phyloP scores from a whole-genome alignment of 176 grass and related monocot genomes.

The Paspalum vaginatum region DNA sequence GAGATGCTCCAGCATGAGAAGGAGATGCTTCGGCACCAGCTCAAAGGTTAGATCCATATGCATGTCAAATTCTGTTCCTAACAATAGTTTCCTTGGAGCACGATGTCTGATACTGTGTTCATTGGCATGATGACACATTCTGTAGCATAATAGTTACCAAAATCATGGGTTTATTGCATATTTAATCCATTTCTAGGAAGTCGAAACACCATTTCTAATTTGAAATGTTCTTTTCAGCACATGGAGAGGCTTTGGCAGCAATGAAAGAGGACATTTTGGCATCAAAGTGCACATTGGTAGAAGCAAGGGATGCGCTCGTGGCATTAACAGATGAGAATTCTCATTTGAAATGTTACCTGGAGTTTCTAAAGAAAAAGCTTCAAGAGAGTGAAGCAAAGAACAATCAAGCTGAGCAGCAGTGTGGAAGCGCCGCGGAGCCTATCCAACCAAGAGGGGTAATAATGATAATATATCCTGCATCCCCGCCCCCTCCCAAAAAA shows the following conservation, averaged over 20 bases:
- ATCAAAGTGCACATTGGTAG: neutral
- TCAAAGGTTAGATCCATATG: slow-evolving; percentile 11
- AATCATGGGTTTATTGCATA: neutral
- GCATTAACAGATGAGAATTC: slow-evolving; percentile 11
- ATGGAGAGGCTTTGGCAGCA: neutral
- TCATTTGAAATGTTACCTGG: neutral
- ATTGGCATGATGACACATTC: neutral
- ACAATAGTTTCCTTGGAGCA: neutral
- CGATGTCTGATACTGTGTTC: neutral
- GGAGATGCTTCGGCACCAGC: slow-evolving; percentile 17
- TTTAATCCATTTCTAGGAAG: neutral
- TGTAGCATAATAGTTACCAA: neutral
- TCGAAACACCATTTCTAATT: neutral
- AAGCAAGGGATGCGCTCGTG: slow-evolving; percentile 1
- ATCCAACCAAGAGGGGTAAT: slow-evolving; percentile 20
- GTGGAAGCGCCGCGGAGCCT: neutral
- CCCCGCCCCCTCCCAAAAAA: neutral
- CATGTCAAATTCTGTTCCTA: neutral
- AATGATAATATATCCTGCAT: neutral
- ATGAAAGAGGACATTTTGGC: slow-evolving; percentile 10
- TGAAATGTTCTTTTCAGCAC: neutral
- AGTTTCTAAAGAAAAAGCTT: slow-evolving; percentile 37
- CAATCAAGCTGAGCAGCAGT: neutral
- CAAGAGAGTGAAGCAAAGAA: slow-evolving; percentile 36
- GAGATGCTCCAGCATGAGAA: slow-evolving; percentile 26